phyloP scores from a whole-genome alignment of 1,139 yeast genomes.

The Pichiaceae sp. region DNA sequence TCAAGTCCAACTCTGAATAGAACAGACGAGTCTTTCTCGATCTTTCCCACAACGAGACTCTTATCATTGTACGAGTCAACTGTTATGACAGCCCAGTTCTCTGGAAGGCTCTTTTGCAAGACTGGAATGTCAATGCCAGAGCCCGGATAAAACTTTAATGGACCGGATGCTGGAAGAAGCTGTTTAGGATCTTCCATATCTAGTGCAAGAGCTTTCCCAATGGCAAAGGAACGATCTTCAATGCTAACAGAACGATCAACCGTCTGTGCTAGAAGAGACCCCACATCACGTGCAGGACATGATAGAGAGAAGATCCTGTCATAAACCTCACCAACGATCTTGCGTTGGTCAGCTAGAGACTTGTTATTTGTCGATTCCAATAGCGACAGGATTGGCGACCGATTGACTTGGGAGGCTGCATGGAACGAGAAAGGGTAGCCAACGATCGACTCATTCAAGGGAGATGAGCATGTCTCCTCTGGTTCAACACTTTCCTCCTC shows the following conservation, averaged over 20 bases:
- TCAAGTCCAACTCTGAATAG: background rate
- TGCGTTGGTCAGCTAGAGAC: background rate
- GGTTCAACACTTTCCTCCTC: too few relatives aligned
- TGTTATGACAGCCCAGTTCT: background rate
- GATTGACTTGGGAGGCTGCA: background rate
- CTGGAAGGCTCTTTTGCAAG: background rate
- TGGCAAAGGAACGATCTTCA: background rate
- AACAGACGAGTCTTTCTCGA: background rate
- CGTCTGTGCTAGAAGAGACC: background rate
- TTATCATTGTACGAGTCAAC: background rate
- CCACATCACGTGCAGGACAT: background rate
- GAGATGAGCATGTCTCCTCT: background rate
- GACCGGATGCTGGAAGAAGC: background rate
- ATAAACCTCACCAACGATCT: background rate
- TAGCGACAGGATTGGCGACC: too few relatives aligned
- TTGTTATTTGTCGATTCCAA: too few relatives aligned
- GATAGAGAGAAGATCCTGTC: background rate
- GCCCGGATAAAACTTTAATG: background rate
- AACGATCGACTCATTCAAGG: background rate
- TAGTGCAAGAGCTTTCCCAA: background rate
- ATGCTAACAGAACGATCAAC: background rate
- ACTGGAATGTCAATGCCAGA: background rate
- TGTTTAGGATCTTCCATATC: conserved; percentile 1
- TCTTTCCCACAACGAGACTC: background rate
- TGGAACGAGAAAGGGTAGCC: background rate